phyloP scores from a whole-genome alignment of 257 asterid genomes.

The Agastache rugosa region DNA sequence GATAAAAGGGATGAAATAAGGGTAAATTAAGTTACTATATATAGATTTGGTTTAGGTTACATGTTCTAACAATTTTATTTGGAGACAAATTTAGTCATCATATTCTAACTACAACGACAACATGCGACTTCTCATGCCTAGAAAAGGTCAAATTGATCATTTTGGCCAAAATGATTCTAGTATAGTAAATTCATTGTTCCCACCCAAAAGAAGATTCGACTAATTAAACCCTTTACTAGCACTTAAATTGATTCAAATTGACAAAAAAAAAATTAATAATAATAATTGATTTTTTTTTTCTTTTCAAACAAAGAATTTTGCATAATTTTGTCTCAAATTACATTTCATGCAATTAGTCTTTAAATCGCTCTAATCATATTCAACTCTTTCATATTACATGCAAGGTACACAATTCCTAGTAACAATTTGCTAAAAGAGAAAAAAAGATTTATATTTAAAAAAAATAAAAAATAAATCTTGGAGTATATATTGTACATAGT shows the following conservation, averaged over 20 bases:
- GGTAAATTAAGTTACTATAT: too few relatives aligned
- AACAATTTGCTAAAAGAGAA: neutral
- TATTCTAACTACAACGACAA: neutral
- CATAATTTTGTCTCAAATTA: neutral
- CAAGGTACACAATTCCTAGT: neutral
- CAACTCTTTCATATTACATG: too few relatives aligned
- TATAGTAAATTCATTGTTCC: neutral
- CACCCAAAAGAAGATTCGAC: neutral
- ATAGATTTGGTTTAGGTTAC: neutral
- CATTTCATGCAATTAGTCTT: neutral
- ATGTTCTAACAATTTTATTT: neutral
- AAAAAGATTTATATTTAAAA: neutral
- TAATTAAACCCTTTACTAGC: neutral
- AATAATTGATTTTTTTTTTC: too few relatives aligned
- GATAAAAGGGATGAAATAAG: too few relatives aligned
- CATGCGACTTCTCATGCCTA: neutral
- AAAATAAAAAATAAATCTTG: neutral
- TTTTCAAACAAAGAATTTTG: too few relatives aligned
- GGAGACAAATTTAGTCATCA: neutral
- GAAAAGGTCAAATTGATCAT: constrained; percentile 3
- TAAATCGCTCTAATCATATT: too few relatives aligned
- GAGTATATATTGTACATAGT: constrained; percentile 5
- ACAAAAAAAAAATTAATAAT: too few relatives aligned
- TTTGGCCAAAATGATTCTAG: neutral
- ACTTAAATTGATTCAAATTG: neutral